phyloP scores from a whole-genome alignment of 768 basidiomycete species.

The Tulasnella sp. region DNA sequence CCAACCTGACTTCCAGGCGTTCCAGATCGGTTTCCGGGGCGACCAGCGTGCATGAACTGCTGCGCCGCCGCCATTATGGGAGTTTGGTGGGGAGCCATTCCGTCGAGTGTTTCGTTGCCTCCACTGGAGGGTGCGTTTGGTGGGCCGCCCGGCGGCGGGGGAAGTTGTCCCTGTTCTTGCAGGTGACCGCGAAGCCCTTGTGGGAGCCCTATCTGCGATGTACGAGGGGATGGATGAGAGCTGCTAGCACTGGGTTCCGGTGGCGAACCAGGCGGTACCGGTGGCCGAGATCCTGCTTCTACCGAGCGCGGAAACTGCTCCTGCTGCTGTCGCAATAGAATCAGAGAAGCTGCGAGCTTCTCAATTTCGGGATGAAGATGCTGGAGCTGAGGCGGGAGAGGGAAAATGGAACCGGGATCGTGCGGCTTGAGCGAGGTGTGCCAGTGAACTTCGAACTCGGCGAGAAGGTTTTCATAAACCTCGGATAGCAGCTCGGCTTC shows the following conservation, averaged over 20 bases:
- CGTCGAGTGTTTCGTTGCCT: not conserved
- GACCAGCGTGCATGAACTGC: not conserved
- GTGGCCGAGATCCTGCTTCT: not conserved
- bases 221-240: conserved; percentile 4
- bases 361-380: conserved; percentile 6
- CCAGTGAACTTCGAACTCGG: conserved; percentile 14
- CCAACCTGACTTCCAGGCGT: conserved; percentile 14
- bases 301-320: not conserved
- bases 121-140: not conserved
- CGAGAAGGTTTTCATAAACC: not conserved
- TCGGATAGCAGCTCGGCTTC: not conserved
- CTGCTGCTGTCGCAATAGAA: not conserved
- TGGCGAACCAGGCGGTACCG: not conserved
- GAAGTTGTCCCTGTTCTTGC: not conserved
- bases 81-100: not conserved
- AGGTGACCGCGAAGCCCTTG: not conserved
- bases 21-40: not conserved
- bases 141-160: not conserved
- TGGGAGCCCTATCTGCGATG: not conserved
- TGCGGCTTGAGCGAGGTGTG: not conserved
- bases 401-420: not conserved
- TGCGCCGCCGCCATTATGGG: conserved; percentile 2
- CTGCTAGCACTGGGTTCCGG: not conserved
- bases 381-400: conserved; percentile 8
- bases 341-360: not conserved